Evolutionary conservation across 1,139 yeast genomes (phyloP).

Genomic region (Candida buenavistaensis): DNA sequence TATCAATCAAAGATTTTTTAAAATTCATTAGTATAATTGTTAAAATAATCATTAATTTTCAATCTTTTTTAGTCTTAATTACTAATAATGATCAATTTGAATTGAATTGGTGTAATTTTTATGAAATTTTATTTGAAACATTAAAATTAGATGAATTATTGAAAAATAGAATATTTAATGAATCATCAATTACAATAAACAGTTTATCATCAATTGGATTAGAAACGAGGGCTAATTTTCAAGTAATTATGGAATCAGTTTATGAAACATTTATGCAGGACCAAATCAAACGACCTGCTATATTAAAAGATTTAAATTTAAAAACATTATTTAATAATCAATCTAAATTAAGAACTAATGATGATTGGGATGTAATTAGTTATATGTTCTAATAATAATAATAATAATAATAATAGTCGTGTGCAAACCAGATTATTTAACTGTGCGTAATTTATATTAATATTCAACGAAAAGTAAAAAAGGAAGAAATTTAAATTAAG

Average conservation of each 20-base stretch:
- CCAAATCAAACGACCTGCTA: constrained; percentile 15
- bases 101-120: constrained; percentile 15
- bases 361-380: constrained; percentile 47
- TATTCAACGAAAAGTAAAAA: no score
- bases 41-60: constrained; percentile 39
- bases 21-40: constrained; percentile 38
- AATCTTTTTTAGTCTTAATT: constrained; percentile 23
- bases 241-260: constrained; percentile 25
- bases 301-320: constrained; percentile 24
- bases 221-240: constrained; percentile 9
- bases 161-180: constrained; percentile 3
- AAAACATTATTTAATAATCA: constrained; percentile 26
- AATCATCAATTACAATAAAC: neutral
- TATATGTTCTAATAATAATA: constrained; percentile 21
- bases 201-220: constrained; percentile 1
- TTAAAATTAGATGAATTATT: constrained; percentile 8
- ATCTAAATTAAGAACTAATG: constrained; percentile 26
- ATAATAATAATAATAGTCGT: no score
- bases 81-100: constrained; percentile 7
- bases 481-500: no score
- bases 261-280: constrained; percentile 28
- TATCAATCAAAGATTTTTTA: constrained; percentile 40
- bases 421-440: no score
- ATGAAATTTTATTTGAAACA: constrained; percentile 8
- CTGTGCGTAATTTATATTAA: no score